Evolutionary conservation across 306 rosid species (phyloP).

Genomic region (Sphenostylis stenocarpa): DNA sequence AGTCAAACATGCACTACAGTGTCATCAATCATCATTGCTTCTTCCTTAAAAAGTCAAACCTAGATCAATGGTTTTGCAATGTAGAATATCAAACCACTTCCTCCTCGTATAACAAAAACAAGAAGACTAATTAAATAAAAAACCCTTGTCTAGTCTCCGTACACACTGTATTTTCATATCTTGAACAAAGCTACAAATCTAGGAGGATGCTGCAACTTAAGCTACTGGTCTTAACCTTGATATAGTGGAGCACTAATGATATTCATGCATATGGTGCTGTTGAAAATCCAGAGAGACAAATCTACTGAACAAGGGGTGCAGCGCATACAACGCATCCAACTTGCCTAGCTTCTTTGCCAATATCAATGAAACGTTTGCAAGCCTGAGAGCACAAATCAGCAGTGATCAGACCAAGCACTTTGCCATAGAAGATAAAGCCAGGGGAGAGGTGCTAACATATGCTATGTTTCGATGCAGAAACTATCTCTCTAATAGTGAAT

Average conservation of each 20-base stretch:
- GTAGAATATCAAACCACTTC: neutral
- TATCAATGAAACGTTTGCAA: constrained; percentile 35
- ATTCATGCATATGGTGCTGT: neutral
- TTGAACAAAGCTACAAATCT: neutral
- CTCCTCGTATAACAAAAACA: neutral
- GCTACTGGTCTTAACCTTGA: neutral
- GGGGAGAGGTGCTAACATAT: neutral
- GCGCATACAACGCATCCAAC: constrained; percentile 48
- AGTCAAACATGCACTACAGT: neutral
- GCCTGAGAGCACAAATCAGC: constrained; percentile 28
- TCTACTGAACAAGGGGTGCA: constrained; percentile 46
- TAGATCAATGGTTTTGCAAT: neutral
- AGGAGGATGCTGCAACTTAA: neutral
- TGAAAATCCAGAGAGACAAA: constrained; percentile 42
- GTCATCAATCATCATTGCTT: neutral
- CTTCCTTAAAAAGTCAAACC: neutral
- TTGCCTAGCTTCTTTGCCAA: constrained; percentile 33
- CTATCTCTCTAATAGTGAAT: neutral
- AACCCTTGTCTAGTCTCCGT: neutral
- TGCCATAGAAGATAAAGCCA: constrained; percentile 36
- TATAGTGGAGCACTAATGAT: constrained; percentile 9
- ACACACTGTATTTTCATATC: neutral
- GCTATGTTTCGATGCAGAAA: neutral
- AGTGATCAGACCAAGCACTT: constrained; percentile 34
- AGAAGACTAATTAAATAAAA: too few species aligned